Base-by-base conservation (phyloP, 1,139 yeast species). In the Candida buenavistaensis region DNA sequence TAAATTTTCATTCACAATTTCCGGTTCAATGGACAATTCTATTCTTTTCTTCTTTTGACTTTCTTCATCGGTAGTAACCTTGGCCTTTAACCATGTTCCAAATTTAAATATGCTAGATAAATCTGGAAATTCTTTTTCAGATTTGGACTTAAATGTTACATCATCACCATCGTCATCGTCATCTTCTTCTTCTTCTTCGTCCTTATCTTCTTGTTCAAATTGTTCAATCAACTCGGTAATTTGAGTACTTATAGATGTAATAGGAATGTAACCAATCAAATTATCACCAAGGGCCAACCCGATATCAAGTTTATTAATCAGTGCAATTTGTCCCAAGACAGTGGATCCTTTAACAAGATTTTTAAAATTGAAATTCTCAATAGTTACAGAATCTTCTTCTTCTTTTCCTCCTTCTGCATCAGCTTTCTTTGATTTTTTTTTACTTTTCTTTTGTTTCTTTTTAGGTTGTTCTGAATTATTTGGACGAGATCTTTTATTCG, bases 21-120 rank as follows among this genome's bases (percentile, higher is more conserved):
- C 69, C 4, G 97, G 96, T 52, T 87, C 95, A 31, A 87, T 68
- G 9, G 87, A 71, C 32, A 92, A 68, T 45, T 80, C 82, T 28
- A 92, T 75, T 54, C 83, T 78, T 57, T 80, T 84, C 55, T 80
- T 84, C 42, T 64, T 68, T 32, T 68, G 69, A 6, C 57, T 55
- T n/a, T 65, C 52, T 25, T 62, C 60, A 14, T 66, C 52, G 28
- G 74, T 74, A 6, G 74, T 72, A 6, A 90, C 89, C 37, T 73
- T 65, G 17, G 95, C 95, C 49, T 94, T 78, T 31, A 92, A 63
- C 89, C 95, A 92, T 57, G 87, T 94, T 9, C 97, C 97, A 27
- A 77, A 50, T 31, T 60, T 55, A 62, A 90, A 89, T 36, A 78
- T 57, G 2, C 67, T 53, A 2, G 64, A 54, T 40, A 87, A 66